Conservation (phyloP, 768 basidiomycete genomes). For the Hypsizygus marmoreus region DNA sequence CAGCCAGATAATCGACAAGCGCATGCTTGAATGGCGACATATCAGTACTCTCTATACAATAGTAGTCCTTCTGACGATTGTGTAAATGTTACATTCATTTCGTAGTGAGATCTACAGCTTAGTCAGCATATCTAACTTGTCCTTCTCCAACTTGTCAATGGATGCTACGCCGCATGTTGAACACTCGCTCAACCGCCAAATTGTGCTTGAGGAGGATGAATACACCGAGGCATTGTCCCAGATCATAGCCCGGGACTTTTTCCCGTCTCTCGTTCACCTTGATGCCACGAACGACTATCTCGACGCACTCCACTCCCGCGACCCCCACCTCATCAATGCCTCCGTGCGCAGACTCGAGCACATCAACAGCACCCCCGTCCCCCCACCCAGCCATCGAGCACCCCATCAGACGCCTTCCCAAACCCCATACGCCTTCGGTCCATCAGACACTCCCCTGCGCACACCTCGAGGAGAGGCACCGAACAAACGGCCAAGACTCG, state of each 20-base stretch:
- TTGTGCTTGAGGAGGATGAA: conserved; percentile 88
- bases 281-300: conserved; percentile 89
- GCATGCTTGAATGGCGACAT: too few relatives aligned
- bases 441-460: conserved; percentile 68
- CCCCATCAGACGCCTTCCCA: conserved; percentile 50
- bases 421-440: conserved; percentile 64
- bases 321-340: conserved; percentile 73
- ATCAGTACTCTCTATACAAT: neutral
- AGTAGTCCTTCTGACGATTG: neutral
- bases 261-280: conserved; percentile 88
- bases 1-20: conserved; percentile 4
- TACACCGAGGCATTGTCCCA: conserved; percentile 88
- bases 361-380: conserved; percentile 52
- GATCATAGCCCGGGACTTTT: conserved; percentile 98
- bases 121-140: too few relatives aligned
- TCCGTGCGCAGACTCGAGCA: conserved; percentile 76
- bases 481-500: conserved; percentile 59
- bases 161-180: conserved; percentile 28
- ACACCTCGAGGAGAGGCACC: conserved; percentile 45
- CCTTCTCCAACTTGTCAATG: too few relatives aligned
- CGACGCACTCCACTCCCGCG: conserved; percentile 73
- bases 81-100: too few relatives aligned
- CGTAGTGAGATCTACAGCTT: too few relatives aligned
- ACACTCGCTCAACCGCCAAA: conserved; percentile 71
- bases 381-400: conserved; percentile 29